Base-by-base conservation (phyloP, 495 filamentous ascomycete species). In the Penicillium paradoxum region DNA sequence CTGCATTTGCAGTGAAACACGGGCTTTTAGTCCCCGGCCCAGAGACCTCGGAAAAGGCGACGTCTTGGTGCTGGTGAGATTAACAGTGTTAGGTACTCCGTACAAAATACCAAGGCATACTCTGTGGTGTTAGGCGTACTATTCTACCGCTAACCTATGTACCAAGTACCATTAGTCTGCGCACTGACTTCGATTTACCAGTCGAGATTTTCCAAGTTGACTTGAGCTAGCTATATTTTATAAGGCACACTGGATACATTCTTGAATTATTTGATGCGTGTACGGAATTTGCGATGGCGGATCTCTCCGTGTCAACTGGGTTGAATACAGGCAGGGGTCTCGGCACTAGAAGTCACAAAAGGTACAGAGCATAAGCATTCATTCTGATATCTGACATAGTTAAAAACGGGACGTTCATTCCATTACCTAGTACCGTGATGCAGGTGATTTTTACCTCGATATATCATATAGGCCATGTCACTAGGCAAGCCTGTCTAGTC, bases 21-120 rank as follows among this genome's bases (percentile, higher is more conserved):
- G 0, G 66, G 73, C 2, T 49, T 66, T 24, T 63, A 44, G n/a
- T 62, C 53, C 19, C 77, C 77, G 0, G 67, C 73, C 73, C 73
- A 79, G 3, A 70, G 59, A 47, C 77, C 58, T 22, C 69, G 57
- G 14, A 66, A 39, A 54, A 69, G 73, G 1, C 8, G 76, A 74
- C 4, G 46, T 53, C 32, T 59, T 55, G 19, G 37, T 63, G 10
- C 56, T 59, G 11, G 44, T 32, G 38, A 74, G 63, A 6, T 39
- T 41, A 5, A 77, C 53, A 2, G 48, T n/a, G n/a, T n/a, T n/a
- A n/a, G n/a, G n/a, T n/a, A n/a, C n/a, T n/a, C n/a, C n/a, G n/a
- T n/a, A n/a, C n/a, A n/a, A n/a, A n/a, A n/a, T n/a, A n/a, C n/a
- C n/a, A 65, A 77, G 0, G 75, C 59, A 43, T 76, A 71, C 8